phyloP scores from a whole-genome alignment of 495 filamentous ascomycete species.

The Hypoxylon cercidicola region DNA sequence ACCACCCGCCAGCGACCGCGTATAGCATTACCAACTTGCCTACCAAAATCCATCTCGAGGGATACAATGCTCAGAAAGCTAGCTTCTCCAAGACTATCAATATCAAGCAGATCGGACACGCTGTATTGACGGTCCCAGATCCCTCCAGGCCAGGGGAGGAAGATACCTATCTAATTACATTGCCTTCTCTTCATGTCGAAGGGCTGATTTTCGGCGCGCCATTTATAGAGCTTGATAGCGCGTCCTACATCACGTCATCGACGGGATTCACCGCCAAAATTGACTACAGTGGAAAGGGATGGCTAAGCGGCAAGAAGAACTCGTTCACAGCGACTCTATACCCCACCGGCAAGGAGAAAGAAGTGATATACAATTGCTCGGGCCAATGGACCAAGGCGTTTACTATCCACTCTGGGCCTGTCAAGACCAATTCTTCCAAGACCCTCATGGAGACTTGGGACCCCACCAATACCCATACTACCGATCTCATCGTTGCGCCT shows the following conservation, averaged over 20 bases:
- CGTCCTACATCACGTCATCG: constrained; percentile 83
- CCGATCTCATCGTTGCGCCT: constrained; percentile 76
- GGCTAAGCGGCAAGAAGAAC: constrained; percentile 96
- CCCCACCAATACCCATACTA: constrained; percentile 67
- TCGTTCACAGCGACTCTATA: constrained; percentile 81
- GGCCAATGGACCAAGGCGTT: constrained; percentile 94
- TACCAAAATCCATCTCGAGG: constrained; percentile 86
- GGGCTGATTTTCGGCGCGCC: constrained; percentile 90
- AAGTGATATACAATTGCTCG: constrained; percentile 83
- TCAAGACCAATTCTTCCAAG: constrained; percentile 65
- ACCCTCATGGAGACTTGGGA: constrained; percentile 74
- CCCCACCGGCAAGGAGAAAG: constrained; percentile 80
- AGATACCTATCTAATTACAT: constrained; percentile 89
- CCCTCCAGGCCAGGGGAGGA: constrained; percentile 55
- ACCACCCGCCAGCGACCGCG: constrained; percentile 97
- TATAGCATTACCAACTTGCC: constrained; percentile 90
- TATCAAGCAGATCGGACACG: constrained; percentile 96
- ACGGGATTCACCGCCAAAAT: constrained; percentile 92
- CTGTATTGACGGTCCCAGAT: constrained; percentile 78
- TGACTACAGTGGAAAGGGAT: constrained; percentile 91
- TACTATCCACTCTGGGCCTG: constrained; percentile 75
- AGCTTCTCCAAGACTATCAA: constrained; percentile 92
- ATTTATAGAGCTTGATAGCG: constrained; percentile 88
- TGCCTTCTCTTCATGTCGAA: constrained; percentile 93
- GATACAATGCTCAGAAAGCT: constrained; percentile 98